Conservation (phyloP, 2,329 filamentous ascomycete species). For the Sclerotinia subarctica region DNA sequence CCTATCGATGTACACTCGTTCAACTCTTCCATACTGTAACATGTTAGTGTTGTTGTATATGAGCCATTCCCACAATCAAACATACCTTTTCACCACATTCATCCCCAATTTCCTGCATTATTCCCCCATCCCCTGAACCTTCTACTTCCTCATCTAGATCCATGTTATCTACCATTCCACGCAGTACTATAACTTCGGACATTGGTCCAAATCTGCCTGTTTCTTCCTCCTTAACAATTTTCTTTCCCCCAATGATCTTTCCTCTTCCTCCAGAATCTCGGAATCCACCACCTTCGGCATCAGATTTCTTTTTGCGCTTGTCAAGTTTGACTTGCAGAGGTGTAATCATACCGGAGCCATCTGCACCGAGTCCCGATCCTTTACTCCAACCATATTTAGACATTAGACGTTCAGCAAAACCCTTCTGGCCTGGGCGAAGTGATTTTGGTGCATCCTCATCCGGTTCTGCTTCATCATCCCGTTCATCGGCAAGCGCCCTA, state of each 20-base stretch:
- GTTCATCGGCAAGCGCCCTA: conserved; percentile 42
- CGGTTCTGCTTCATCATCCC: conserved; percentile 34
- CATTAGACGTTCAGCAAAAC: conserved; percentile 85
- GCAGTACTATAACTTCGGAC: conserved; percentile 78
- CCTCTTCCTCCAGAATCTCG: conserved; percentile 63
- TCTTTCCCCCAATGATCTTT: conserved; percentile 76
- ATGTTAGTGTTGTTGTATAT: conserved; percentile 17
- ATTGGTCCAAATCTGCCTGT: conserved; percentile 64
- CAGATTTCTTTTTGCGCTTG: conserved; percentile 75
- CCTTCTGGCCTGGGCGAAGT: conserved; percentile 72
- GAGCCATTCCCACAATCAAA: conserved; percentile 7
- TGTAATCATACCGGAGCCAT: conserved; percentile 77
- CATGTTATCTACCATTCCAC: conserved; percentile 83
- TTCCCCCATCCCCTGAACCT: conserved; percentile 53
- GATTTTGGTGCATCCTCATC: conserved; percentile 49
- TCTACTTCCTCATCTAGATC: conserved; percentile 76
- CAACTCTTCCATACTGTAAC: conserved; percentile 72
- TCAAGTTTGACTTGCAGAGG: conserved; percentile 81
- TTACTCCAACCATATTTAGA: conserved; percentile 91
- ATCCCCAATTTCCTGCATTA: conserved; percentile 94
- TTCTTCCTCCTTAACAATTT: conserved; percentile 42
- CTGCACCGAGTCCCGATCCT: conserved; percentile 81
- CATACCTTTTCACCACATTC: conserved; percentile 77
- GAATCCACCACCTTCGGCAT: conserved; percentile 77
- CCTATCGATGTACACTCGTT: conserved; percentile 72